Conservation (phyloP, 1,284 basidiomycete species). For the Marasmius sp. region DNA sequence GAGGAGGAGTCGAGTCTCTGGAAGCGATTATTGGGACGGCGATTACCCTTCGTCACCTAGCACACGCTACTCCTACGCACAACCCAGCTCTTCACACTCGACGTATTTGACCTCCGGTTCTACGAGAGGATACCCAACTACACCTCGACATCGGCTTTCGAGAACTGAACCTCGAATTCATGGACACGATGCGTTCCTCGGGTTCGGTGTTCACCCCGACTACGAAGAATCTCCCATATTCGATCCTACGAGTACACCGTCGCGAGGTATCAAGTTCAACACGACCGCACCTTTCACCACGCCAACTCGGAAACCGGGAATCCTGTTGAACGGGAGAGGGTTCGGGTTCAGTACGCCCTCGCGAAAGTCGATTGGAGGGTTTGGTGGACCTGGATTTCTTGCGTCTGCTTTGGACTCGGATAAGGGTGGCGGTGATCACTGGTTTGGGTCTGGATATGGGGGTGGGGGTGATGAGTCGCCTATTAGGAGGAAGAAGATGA, state of each 20-base stretch:
- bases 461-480: background rate
- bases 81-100: background rate
- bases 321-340: background rate
- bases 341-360: background rate
- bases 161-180: background rate
- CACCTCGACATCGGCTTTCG: background rate
- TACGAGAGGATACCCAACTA: background rate
- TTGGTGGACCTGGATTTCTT: background rate
- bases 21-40: background rate
- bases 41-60: background rate
- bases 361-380: background rate
- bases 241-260: background rate
- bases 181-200: background rate
- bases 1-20: background rate
- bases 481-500: background rate
- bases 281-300: background rate
- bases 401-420: background rate
- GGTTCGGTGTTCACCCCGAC: background rate
- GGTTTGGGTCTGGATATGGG: background rate
- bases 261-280: slow-evolving; percentile 3
- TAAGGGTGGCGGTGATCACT: background rate
- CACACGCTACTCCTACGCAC: background rate
- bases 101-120: background rate
- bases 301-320: background rate
- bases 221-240: background rate